Evolutionary conservation across 257 asterid species (phyloP), one percentile per base, ranked within the genome.

Genomic region (Apocynum venetum): DNA sequence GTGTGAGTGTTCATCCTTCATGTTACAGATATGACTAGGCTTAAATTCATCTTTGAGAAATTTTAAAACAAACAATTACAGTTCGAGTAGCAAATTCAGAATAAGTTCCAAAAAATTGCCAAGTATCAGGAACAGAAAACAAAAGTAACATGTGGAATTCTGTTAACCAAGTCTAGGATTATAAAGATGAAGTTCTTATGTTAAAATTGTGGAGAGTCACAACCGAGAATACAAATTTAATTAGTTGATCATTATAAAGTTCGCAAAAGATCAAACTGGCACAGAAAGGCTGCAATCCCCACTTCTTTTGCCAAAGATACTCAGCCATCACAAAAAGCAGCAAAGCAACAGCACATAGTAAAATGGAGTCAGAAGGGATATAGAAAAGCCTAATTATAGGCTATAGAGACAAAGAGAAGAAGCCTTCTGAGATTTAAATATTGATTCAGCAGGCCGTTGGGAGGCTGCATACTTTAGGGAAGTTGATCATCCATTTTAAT

Each of bases 1-100:
- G 67, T 70, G 76, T 40, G 73, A 80, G 85, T 80, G 86, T 75
- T 79, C 63, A 80, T 80, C 69, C 77, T 74, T 66, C 72, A 47
- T 40, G 57, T n/a, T 43, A 74, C 12, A 52, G 25, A 47, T 53
- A 31, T 53, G 71, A 67, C 35, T 25, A 55, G 25, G 44, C 36
- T 46, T 13, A 10, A 75, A 68, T 67, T 36, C 40, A 12, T 43
- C 55, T 67, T 12, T 40, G 44, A 55, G 49, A 72, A 67, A 19
- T 12, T 25, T 44, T 10, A 38, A 36, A 25, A 7, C 6, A n/a
- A 41, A 48, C 8, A 17, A 52, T 20, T 36, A 31, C 12, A 47
- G 59, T 13, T 12, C 41, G 6, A 31, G 40, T 14, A 4, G 53
- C 57, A 47, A 78, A 41, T 36, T 38, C 20, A 43, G 35, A 31